These are phyloP conservation scores for Ophiobolus disseminans DNA, from an alignment of 2,329 filamentous ascomycete species.

Conservation along the genomic window DNA sequence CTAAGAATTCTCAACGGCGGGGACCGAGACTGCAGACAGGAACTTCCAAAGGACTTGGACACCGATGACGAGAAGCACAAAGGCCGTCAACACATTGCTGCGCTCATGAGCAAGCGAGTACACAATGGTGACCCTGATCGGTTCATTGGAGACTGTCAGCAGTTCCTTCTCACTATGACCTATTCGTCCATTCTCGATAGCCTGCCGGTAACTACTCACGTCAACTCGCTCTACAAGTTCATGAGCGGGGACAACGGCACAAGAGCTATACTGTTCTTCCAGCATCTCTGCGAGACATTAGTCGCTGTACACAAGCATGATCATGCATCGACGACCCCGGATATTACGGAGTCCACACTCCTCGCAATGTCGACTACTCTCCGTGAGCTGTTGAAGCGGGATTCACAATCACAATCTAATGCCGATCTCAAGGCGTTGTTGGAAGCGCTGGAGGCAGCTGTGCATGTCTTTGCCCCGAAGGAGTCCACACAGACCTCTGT, in stretches of 20 bases:
- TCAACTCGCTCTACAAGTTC: slow-evolving; percentile 46
- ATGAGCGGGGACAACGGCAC: slow-evolving; percentile 42
- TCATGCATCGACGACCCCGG: neutral
- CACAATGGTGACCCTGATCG: slow-evolving; percentile 1
- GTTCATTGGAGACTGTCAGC: slow-evolving; percentile 10
- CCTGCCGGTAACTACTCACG: slow-evolving; percentile 44
- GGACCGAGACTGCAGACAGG: slow-evolving; percentile 42
- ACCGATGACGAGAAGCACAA: slow-evolving; percentile 29
- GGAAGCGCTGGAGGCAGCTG: slow-evolving; percentile 12
- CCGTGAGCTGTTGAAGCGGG: slow-evolving; percentile 25
- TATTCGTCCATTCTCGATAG: slow-evolving; percentile 44
- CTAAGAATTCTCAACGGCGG: slow-evolving; percentile 34
- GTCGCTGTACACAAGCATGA: neutral
- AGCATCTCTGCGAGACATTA: slow-evolving; percentile 26
- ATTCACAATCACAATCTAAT: slow-evolving; percentile 29
- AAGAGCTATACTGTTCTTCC: slow-evolving; percentile 42
- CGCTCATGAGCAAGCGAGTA: slow-evolving; percentile 22
- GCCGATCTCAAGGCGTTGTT: slow-evolving; percentile 19
- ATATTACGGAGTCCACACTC: slow-evolving; percentile 9
- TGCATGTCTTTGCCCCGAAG: slow-evolving; percentile 2
- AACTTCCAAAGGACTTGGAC: slow-evolving; percentile 42
- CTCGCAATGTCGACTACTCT: slow-evolving; percentile 19
- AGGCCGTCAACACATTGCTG: slow-evolving; percentile 38
- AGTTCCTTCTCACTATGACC: slow-evolving; percentile 41
- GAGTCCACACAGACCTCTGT: neutral